A percentile compares a stretch with the other conserved stretches of the same genome.
Conservation (phyloP, 2,329 filamentous ascomycete species). For the Phyllosticta ampelicida region DNA sequence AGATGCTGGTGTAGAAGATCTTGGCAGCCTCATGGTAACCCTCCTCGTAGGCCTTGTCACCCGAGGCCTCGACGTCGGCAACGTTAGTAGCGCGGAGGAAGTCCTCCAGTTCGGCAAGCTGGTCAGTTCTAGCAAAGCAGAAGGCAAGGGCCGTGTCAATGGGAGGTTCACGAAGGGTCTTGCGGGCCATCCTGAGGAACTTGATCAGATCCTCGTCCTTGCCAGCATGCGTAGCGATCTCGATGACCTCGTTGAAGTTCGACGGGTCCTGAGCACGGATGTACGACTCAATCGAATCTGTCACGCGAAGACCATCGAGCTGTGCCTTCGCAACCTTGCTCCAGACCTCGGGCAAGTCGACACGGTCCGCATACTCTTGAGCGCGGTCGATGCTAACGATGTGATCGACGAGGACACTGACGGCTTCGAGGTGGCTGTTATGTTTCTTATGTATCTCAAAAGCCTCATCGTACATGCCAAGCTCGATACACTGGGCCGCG, state of each 20-base stretch:
- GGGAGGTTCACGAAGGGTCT: constrained; percentile 84
- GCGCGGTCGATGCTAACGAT: constrained; percentile 97
- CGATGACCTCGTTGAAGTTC: constrained; percentile 93
- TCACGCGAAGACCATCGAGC: constrained; percentile 85
- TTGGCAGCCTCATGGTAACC: constrained; percentile 92
- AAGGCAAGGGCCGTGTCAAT: constrained; percentile 94
- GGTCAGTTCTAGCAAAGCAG: constrained; percentile 82
- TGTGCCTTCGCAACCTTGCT: constrained; percentile 97
- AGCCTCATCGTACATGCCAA: constrained; percentile 90
- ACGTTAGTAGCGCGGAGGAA: constrained; percentile 91
- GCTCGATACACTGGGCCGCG: constrained; percentile 82
- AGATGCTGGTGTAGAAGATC: constrained; percentile 97
- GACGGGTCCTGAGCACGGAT: constrained; percentile 87
- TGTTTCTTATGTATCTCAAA: constrained; percentile 99
- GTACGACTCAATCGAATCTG: constrained; percentile 91
- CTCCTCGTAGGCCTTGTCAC: constrained; percentile 95
- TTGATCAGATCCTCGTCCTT: constrained; percentile 98
- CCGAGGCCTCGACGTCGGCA: constrained; percentile 89
- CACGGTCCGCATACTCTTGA: constrained; percentile 87
- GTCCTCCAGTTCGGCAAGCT: constrained; percentile 88
- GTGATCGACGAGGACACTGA: constrained; percentile 87
- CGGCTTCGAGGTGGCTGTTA: constrained; percentile 74
- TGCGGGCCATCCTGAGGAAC: constrained; percentile 91
- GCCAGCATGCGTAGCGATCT: constrained; percentile 85
- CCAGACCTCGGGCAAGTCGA: constrained; percentile 93